Conservation (phyloP, 306 rosid genomes). For the Mimosa pudica region DNA sequence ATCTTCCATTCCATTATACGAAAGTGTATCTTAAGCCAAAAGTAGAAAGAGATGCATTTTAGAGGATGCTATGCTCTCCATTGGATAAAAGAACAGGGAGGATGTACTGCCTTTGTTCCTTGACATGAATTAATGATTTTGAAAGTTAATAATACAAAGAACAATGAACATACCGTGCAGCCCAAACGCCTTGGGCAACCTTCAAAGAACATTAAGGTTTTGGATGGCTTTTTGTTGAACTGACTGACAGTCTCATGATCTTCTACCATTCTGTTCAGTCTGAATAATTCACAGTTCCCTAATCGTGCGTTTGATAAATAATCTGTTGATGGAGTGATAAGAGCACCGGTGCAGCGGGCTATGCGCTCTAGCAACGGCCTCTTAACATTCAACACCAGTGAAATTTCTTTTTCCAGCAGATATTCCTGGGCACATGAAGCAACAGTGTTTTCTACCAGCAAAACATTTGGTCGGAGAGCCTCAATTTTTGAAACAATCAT, state of each 20-base stretch:
- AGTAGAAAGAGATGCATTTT: neutral
- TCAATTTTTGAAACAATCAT: conserved; percentile 63
- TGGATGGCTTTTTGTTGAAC: conserved; percentile 55
- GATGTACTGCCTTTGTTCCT: conserved; percentile 9
- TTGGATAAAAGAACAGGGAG: neutral
- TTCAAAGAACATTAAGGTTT: conserved; percentile 75
- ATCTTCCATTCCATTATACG: neutral
- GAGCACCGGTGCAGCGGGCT: conserved; percentile 68
- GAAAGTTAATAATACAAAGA: neutral
- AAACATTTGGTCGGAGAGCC: conserved; percentile 64
- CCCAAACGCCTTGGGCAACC: conserved; percentile 77
- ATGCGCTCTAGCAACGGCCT: conserved; percentile 63
- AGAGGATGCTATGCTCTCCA: neutral
- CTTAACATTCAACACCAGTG: conserved; percentile 70
- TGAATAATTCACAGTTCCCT: conserved; percentile 72
- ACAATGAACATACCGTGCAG: conserved; percentile 57
- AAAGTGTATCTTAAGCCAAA: neutral
- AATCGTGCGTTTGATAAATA: conserved; percentile 45
- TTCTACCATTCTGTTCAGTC: conserved; percentile 52
- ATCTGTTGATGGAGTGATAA: conserved; percentile 59
- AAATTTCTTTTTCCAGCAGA: conserved; percentile 65
- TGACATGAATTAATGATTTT: neutral
- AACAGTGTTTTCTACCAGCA: conserved; percentile 72
- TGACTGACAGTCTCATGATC: conserved; percentile 50
- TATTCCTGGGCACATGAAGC: conserved; percentile 62